A percentile compares a stretch with the other conserved stretches of the same genome.
Evolutionary conservation across 2,329 filamentous ascomycete species (phyloP).

Genomic region (Annulohypoxylon truncatum): DNA sequence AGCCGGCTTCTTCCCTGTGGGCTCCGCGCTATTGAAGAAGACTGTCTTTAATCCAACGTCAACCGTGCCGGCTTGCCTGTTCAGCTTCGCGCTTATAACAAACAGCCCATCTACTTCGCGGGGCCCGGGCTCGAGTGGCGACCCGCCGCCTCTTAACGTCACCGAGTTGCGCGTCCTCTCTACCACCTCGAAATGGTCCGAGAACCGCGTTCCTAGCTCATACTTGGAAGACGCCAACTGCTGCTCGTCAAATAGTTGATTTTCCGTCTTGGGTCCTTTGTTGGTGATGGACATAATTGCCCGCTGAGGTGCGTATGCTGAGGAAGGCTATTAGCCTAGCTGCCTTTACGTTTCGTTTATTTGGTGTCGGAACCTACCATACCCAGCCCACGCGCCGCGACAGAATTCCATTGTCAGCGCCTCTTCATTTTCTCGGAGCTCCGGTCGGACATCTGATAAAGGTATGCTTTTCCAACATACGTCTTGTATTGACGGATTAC

Average conservation of each 20-base stretch:
- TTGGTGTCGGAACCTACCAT: constrained; percentile 25
- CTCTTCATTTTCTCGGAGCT: constrained; percentile 33
- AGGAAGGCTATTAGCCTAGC: background rate
- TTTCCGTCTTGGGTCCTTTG: constrained; percentile 63
- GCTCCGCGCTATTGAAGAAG: constrained; percentile 62
- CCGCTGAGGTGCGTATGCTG: constrained; percentile 39
- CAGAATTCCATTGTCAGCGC: constrained; percentile 33
- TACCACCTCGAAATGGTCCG: constrained; percentile 78
- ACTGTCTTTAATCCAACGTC: constrained; percentile 74
- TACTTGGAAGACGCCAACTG: constrained; percentile 68
- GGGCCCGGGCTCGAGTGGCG: constrained; percentile 66
- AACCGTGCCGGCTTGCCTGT: constrained; percentile 68
- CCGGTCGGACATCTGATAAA: constrained; percentile 33
- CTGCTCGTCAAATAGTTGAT: constrained; percentile 70
- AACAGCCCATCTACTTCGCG: constrained; percentile 74
- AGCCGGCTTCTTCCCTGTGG: constrained; percentile 24
- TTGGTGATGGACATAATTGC: constrained; percentile 44
- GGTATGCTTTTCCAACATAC: constrained; percentile 33
- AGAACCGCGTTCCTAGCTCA: constrained; percentile 71
- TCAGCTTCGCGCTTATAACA: constrained; percentile 70
- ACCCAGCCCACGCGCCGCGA: constrained; percentile 35
- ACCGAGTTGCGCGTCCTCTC: constrained; percentile 71
- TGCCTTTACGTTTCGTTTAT: background rate
- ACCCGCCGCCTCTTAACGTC: constrained; percentile 73
- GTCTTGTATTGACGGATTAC: constrained; percentile 37